Base-by-base conservation (phyloP, 192 early-diverging fungal species). In the Coemansia sp. region DNA sequence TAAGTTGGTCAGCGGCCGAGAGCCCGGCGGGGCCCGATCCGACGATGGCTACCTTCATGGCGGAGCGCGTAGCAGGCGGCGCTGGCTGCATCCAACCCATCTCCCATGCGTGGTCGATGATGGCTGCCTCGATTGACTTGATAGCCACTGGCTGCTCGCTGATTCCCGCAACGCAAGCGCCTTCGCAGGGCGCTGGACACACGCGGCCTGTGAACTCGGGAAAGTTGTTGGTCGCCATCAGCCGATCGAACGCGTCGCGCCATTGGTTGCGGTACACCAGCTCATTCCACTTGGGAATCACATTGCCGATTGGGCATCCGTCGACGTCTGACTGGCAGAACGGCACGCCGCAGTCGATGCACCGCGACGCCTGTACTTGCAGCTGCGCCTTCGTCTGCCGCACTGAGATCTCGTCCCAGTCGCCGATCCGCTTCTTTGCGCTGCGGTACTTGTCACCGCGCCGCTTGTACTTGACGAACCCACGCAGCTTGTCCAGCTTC, bases 241-340 rank as follows among this genome's bases (percentile, higher is more conserved):
- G 84, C 36, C 97, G 90, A 63, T 93, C 88, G 36, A 96, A 86
- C 15, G 97, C 97, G 10, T 94, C 95, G 75, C 91, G 85, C 97
- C 97, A 99, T 73, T 96, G 92, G 83, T 95, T 85, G 76, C 90
- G 90, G 86, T 91, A 99, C 32, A 99, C 91, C 17, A 99, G 84
- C 53, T 99, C 95, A 78, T 99, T 99, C 94, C 95, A 99, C 84
- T 96, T 96, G 59, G 97, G 97, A 68, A 99, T 97, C 53, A 99
- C 89, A 84, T 99, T 99, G 65, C 97, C 93, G 53, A 99, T 95
- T 25, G 97, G 97, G 74, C 97, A 99, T 40, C 97, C 97, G 62
- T 89, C 90, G 1, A n/a, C 41, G 70, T 96, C 94, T 17, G 91
- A 92, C 86, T 99, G 95, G 82, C 97, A 99, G 89, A 97, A 97